phyloP scores from a whole-genome alignment of 768 basidiomycete genomes.

The Rhodotorula paludigena region DNA sequence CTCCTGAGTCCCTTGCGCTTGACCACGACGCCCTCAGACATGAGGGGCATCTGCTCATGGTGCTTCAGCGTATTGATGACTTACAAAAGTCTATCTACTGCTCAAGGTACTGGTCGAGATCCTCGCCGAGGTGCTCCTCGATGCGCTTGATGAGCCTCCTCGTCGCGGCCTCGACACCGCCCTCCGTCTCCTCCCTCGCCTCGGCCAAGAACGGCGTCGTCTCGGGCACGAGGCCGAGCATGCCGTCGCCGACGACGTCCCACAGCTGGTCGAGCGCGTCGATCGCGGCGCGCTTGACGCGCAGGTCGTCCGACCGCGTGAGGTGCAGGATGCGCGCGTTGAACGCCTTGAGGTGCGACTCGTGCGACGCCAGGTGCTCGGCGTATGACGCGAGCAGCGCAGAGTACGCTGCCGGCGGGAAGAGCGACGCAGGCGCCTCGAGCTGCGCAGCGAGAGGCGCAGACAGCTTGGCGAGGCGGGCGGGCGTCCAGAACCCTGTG shows the following conservation, averaged over 20 bases:
- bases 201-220: constrained; percentile 41
- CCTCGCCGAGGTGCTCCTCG: constrained; percentile 37
- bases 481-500: constrained; percentile 83
- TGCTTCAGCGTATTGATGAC: no score
- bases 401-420: constrained; percentile 14
- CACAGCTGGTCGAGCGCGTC: constrained; percentile 67
- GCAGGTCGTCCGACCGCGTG: constrained; percentile 74
- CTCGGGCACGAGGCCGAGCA: constrained; percentile 38
- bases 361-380: constrained; percentile 51
- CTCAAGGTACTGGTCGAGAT: constrained; percentile 27
- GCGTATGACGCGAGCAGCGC: constrained; percentile 46
- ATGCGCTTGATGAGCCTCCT: constrained; percentile 33
- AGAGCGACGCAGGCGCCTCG: constrained; percentile 45
- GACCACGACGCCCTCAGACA: no score
- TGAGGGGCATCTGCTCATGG: no score
- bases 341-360: constrained; percentile 66
- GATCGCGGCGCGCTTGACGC: constrained; percentile 66
- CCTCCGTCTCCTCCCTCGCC: constrained; percentile 39
- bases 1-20: no score
- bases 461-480: constrained; percentile 63
- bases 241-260: constrained; percentile 46
- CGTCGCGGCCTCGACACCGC: constrained; percentile 37
- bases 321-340: constrained; percentile 82
- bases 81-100: neutral
- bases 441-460: constrained; percentile 64